Conservation (phyloP, 768 basidiomycete species). For the Trametes gibbosa region DNA sequence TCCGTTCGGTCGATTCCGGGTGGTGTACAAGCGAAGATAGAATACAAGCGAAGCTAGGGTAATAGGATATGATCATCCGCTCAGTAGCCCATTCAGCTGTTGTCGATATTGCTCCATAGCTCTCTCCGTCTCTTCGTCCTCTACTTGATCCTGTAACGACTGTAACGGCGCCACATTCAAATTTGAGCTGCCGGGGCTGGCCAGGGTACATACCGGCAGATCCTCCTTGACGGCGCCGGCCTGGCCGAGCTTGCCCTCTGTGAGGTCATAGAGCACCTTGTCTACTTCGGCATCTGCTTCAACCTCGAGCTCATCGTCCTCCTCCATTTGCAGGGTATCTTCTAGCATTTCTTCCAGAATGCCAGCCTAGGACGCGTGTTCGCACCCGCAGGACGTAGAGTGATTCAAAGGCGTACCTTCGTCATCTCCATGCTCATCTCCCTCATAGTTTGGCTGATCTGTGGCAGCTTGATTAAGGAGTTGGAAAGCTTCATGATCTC, state of each 20-base stretch:
- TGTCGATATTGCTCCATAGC: constrained; percentile 90
- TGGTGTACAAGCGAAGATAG: constrained; percentile 1
- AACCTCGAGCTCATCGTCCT: constrained; percentile 92
- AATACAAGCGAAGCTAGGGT: background rate
- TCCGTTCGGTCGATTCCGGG: background rate
- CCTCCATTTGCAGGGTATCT: constrained; percentile 86
- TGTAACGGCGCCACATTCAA: constrained; percentile 25
- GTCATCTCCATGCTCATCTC: constrained; percentile 99
- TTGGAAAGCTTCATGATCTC: constrained; percentile 99
- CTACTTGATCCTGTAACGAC: constrained; percentile 57
- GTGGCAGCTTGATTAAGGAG: constrained; percentile 84
- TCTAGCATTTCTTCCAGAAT: constrained; percentile 99
- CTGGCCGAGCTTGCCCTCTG: constrained; percentile 92
- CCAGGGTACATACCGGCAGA: constrained; percentile 60
- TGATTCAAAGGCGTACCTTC: constrained; percentile 54
- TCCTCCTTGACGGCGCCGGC: constrained; percentile 70
- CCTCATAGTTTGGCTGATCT: constrained; percentile 89
- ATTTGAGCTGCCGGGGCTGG: too few species aligned
- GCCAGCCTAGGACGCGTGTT: constrained; percentile 61
- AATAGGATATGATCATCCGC: constrained; percentile 33
- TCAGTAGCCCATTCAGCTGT: constrained; percentile 84
- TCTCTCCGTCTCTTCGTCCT: constrained; percentile 82
- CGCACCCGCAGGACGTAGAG: background rate
- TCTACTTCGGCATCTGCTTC: constrained; percentile 98
- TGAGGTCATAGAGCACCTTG: constrained; percentile 92